Percentiles rank a stretch among this genome's conserved stretches.
Conservation (phyloP, 2,329 filamentous ascomycete species). For the Diplodia intermedia region DNA sequence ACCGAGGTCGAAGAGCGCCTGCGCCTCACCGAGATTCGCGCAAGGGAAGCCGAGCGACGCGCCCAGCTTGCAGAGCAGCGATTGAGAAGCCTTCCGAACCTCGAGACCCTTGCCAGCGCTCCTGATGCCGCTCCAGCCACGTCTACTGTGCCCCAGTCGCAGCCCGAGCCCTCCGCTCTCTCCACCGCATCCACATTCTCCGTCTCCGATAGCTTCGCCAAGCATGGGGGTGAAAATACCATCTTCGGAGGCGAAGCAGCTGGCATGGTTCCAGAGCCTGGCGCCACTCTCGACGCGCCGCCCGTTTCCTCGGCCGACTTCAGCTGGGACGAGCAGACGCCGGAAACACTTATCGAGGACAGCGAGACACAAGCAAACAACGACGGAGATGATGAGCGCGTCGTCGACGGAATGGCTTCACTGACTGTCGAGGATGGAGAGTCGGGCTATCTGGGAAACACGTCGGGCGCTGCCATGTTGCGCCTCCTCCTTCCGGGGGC, state of each 20-base stretch:
- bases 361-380: slow-evolving; percentile 28
- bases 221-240: neutral
- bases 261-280: neutral
- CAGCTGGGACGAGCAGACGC: slow-evolving; percentile 40
- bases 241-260: neutral
- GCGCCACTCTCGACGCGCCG: slow-evolving; percentile 37
- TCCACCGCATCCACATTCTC: neutral
- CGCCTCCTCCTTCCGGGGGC: slow-evolving; percentile 41
- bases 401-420: slow-evolving; percentile 44
- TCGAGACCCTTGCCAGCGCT: neutral
- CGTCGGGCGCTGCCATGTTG: slow-evolving; percentile 55
- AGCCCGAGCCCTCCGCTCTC: no score
- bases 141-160: neutral
- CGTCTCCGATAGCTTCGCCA: neutral
- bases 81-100: slow-evolving; percentile 32
- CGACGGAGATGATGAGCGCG: slow-evolving; percentile 33
- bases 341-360: slow-evolving; percentile 27
- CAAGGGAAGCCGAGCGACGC: slow-evolving; percentile 36
- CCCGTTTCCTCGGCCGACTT: slow-evolving; percentile 39
- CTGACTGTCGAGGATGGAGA: slow-evolving; percentile 45
- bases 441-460: slow-evolving; percentile 56
- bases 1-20: slow-evolving; percentile 55
- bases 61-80: slow-evolving; percentile 37
- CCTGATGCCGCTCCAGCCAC: neutral
- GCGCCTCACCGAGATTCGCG: slow-evolving; percentile 40